A percentile compares a stretch with the other conserved stretches of the same genome.
Evolutionary conservation across 768 basidiomycete species (phyloP).

Genomic region (Tylopilus intermedius): DNA sequence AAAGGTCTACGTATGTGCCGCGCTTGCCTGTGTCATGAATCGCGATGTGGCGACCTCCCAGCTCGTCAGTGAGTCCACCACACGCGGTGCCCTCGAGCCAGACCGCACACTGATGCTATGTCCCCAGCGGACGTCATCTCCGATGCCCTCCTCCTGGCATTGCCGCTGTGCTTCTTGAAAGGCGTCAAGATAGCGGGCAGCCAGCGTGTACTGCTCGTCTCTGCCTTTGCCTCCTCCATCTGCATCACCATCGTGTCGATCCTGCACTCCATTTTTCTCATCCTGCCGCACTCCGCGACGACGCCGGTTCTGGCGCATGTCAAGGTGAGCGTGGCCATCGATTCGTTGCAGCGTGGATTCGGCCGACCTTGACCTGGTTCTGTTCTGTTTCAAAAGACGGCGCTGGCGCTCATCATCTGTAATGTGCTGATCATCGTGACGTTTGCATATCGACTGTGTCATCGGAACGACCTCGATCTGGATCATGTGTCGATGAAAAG

Average conservation of each 20-base stretch:
- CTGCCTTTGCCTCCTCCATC: constrained; percentile 12
- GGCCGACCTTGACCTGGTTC: not conserved
- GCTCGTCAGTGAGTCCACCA: not conserved
- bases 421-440: constrained; percentile 12
- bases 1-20: not conserved
- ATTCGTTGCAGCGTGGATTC: too few species aligned
- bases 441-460: constrained; percentile 5
- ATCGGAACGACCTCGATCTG: not conserved
- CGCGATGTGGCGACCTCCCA: not conserved
- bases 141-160: constrained; percentile 3
- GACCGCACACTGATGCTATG: not conserved
- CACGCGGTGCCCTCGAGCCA: not conserved
- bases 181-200: constrained; percentile 1
- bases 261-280: constrained; percentile 5
- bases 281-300: not conserved
- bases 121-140: constrained; percentile 10
- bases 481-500: not conserved
- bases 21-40: not conserved
- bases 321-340: constrained; percentile 2
- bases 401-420: constrained; percentile 10
- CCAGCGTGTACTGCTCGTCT: constrained; percentile 3
- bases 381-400: constrained; percentile 3
- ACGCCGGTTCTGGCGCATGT: constrained; percentile 6
- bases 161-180: constrained; percentile 4
- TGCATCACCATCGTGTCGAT: constrained; percentile 10